phyloP scores from a whole-genome alignment of 768 basidiomycete species.

The Boletus eberwhitei region DNA sequence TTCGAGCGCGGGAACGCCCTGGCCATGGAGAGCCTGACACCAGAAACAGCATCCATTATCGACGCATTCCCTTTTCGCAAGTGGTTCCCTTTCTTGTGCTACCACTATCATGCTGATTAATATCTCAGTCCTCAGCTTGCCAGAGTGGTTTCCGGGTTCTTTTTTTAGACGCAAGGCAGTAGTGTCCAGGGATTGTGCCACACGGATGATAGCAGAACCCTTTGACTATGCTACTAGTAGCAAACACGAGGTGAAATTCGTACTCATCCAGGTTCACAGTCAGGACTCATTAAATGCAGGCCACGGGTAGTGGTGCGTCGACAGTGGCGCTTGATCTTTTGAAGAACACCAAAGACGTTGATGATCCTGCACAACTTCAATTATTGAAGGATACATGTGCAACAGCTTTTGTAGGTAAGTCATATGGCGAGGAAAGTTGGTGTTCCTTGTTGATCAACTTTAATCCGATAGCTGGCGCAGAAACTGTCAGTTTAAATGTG shows the following conservation, averaged over 20 bases:
- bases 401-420: constrained; percentile 19
- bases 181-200: constrained; percentile 2
- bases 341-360: background rate
- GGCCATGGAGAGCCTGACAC: constrained; percentile 13
- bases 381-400: constrained; percentile 9
- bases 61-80: constrained; percentile 23
- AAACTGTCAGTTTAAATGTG: constrained; percentile 8
- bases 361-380: constrained; percentile 10
- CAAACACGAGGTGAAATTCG: constrained; percentile 9
- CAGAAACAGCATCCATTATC: constrained; percentile 12
- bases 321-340: constrained; percentile 15
- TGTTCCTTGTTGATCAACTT: background rate
- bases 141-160: constrained; percentile 24
- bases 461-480: constrained; percentile 16
- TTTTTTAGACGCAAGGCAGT: constrained; percentile 26
- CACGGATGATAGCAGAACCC: constrained; percentile 13
- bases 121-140: constrained; percentile 20
- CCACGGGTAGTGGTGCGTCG: constrained; percentile 2
- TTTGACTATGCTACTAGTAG: constrained; percentile 10
- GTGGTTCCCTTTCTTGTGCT: background rate
- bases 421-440: too few species aligned
- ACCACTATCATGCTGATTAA: background rate
- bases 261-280: background rate
- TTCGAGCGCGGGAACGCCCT: constrained; percentile 33
- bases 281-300: constrained; percentile 5